Percentiles rank a stretch among this genome's conserved stretches.
These are phyloP conservation scores for Orbilia blumenaviensis DNA, from an alignment of 2,329 filamentous ascomycete species.

Conservation along the genomic window DNA sequence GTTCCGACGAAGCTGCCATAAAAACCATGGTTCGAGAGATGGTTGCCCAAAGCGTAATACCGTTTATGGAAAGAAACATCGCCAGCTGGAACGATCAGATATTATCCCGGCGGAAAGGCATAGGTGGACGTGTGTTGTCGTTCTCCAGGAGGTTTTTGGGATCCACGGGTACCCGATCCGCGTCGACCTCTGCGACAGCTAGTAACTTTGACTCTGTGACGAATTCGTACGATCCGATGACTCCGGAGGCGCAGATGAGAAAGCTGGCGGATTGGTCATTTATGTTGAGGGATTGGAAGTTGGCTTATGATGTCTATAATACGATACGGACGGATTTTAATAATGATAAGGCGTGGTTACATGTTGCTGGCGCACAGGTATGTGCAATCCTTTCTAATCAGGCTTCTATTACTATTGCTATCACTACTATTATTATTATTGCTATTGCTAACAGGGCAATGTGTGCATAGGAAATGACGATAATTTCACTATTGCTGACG, in stretches of 20 bases:
- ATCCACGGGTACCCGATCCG: constrained; percentile 69
- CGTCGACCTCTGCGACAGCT: constrained; percentile 64
- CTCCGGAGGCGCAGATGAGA: constrained; percentile 88
- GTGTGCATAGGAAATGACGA: constrained; percentile 88
- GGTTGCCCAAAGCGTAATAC: constrained; percentile 91
- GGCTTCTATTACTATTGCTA: no score
- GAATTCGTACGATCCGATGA: constrained; percentile 84
- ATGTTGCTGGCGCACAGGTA: constrained; percentile 78
- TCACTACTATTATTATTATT: no score
- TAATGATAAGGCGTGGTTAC: constrained; percentile 96
- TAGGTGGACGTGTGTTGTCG: constrained; percentile 93
- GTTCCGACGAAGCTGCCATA: constrained; percentile 88
- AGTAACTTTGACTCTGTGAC: constrained; percentile 80
- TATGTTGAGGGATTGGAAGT: constrained; percentile 95
- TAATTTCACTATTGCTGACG: constrained; percentile 80
- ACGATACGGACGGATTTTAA: constrained; percentile 86
- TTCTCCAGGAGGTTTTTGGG: constrained; percentile 92
- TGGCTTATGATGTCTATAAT: constrained; percentile 91
- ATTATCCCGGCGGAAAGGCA: constrained; percentile 84
- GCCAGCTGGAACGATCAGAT: constrained; percentile 97
- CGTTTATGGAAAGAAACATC: constrained; percentile 92
- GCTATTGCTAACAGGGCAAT: neutral
- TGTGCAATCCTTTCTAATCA: no score
- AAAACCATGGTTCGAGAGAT: constrained; percentile 91
- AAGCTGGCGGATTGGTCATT: constrained; percentile 95